phyloP scores from a whole-genome alignment of 805 yeast genomes.

The Pichia californica region DNA sequence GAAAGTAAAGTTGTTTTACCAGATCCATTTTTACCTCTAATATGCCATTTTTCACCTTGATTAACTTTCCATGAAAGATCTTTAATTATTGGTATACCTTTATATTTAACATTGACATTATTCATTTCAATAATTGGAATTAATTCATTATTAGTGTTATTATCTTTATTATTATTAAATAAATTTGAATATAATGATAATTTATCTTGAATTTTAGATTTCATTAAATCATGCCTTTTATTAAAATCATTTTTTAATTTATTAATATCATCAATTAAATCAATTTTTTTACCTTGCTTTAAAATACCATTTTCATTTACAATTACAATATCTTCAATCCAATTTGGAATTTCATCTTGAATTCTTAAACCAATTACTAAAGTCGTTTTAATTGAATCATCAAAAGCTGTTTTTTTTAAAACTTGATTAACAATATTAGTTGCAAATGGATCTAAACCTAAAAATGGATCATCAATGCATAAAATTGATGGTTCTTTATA shows the following conservation, averaged over 20 bases:
- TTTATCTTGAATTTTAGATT: slow-evolving; percentile 12
- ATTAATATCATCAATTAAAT: slow-evolving; percentile 21
- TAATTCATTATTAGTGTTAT: background rate
- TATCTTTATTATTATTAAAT: too few relatives aligned
- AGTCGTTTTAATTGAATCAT: slow-evolving; percentile 32
- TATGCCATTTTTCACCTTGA: slow-evolving; percentile 79
- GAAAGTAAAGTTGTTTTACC: slow-evolving; percentile 89
- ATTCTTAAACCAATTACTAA: slow-evolving; percentile 69
- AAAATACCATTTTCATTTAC: slow-evolving; percentile 51
- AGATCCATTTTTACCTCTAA: slow-evolving; percentile 84
- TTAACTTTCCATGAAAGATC: slow-evolving; percentile 61
- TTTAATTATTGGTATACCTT: slow-evolving; percentile 51
- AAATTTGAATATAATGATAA: background rate
- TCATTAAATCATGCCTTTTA: slow-evolving; percentile 17
- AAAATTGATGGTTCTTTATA: slow-evolving; percentile 58
- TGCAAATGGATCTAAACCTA: slow-evolving; percentile 83
- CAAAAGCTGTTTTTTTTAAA: slow-evolving; percentile 27
- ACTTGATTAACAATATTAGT: slow-evolving; percentile 52
- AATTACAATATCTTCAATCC: slow-evolving; percentile 70
- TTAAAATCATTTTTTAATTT: slow-evolving; percentile 20
- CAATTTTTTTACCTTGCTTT: slow-evolving; percentile 39
- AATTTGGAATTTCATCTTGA: slow-evolving; percentile 70
- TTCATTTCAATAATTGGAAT: slow-evolving; percentile 42
- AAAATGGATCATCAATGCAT: slow-evolving; percentile 83
- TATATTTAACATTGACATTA: slow-evolving; percentile 59